phyloP scores from a whole-genome alignment of 768 basidiomycete genomes.

The Neoboletus magnificus region DNA sequence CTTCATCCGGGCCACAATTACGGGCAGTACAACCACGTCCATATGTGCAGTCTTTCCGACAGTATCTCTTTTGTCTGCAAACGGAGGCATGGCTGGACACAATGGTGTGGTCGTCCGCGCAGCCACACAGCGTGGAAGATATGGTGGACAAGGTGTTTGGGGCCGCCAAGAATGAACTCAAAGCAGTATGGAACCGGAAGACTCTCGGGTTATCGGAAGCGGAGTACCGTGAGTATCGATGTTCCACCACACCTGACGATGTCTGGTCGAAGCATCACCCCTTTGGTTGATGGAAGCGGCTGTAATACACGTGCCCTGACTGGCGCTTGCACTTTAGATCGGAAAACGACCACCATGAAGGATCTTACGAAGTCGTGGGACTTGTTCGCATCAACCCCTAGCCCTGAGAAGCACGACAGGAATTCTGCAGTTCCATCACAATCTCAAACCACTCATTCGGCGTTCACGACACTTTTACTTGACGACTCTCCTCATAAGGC shows the following conservation, averaged over 20 bases:
- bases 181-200: slow-evolving; percentile 78
- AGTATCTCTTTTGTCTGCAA: slow-evolving; percentile 58
- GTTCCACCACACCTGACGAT: background rate
- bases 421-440: slow-evolving; percentile 1
- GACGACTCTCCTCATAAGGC: slow-evolving; percentile 56
- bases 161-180: slow-evolving; percentile 36
- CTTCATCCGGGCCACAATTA: slow-evolving; percentile 16
- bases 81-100: slow-evolving; percentile 72
- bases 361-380: slow-evolving; percentile 70
- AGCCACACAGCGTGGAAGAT: slow-evolving; percentile 70
- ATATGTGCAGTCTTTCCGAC: slow-evolving; percentile 57
- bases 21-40: slow-evolving; percentile 58
- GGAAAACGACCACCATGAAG: slow-evolving; percentile 55
- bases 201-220: slow-evolving; percentile 60
- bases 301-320: background rate
- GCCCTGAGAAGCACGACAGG: background rate
- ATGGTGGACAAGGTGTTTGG: slow-evolving; percentile 71
- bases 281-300: slow-evolving; percentile 1
- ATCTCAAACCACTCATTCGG: slow-evolving; percentile 34
- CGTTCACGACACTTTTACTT: slow-evolving; percentile 46
- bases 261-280: slow-evolving; percentile 10
- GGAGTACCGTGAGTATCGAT: slow-evolving; percentile 64
- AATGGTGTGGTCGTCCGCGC: slow-evolving; percentile 89
- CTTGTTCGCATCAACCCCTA: slow-evolving; percentile 26
- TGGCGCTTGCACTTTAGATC: slow-evolving; percentile 3